Base-by-base conservation (phyloP, 345 rosid genomes). In the Hibiscus mutabilis region DNA sequence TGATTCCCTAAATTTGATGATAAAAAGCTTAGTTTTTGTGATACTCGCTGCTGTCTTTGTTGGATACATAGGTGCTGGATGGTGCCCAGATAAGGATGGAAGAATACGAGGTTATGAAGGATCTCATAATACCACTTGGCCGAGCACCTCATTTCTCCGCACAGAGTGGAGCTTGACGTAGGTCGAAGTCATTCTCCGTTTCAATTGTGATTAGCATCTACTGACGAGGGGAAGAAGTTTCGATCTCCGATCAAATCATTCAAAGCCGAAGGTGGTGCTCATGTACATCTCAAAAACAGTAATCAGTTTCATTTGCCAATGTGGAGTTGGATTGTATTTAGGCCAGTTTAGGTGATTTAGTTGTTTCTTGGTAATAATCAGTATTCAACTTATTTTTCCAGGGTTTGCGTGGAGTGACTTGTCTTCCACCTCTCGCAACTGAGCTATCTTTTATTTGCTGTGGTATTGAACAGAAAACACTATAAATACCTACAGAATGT, bases 31-130 rank as follows among this genome's bases (percentile, higher is more conserved):
- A 31, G 4, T 52, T 21, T 35, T 63, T 25, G 12, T 52, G 12
- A 13, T 42, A 16, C 59, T 58, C 24, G 60, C 22, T 77, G 53
- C 73, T 21, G 7, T 65, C 62, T 70, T 61, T 59, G 59, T 74
- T 78, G 72, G 74, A 29, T 49, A 55, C 77, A 65, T 77, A 92
- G 99, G 82, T 92, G 64, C 70, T 89, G 75, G 89, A 81, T 76
- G 91, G 87, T 67, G 88, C 91, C 19, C 90, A 77, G 3, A 79
- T 88, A 56, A 80, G 86, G 52, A 62, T 70, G 51, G 97, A 90
- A 77, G 99, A 95, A 81, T 90, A 87, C 5, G 93, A 90, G 77
- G 68, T 76, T 59, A 86, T 95, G 96, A 90, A 82, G 84, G 91
- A 95, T 70, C 80, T 92, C 10, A 73, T 90, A 24, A 74, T 86